Evolutionary conservation across 768 basidiomycete genomes (phyloP).

Genomic region (Hemileccinum rubropunctum): DNA sequence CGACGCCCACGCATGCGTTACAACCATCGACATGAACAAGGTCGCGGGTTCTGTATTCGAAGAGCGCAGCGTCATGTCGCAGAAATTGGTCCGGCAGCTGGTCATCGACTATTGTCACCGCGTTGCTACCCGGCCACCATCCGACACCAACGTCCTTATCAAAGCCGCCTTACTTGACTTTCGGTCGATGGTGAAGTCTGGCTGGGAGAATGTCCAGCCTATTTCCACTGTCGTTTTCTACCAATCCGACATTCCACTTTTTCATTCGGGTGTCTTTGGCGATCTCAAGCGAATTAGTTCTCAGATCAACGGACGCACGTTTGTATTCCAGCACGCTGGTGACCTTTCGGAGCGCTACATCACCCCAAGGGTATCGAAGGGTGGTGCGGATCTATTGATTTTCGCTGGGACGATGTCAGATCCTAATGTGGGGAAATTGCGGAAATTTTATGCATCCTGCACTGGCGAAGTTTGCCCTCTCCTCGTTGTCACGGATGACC

Average conservation of each 20-base stretch:
- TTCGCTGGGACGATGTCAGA: slow-evolving; percentile 15
- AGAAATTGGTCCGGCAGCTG: slow-evolving; percentile 18
- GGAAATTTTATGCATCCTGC: slow-evolving; percentile 15
- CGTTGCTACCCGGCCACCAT: slow-evolving; percentile 13
- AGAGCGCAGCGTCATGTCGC: slow-evolving; percentile 20
- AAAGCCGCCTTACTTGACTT: slow-evolving; percentile 27
- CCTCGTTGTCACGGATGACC: slow-evolving; percentile 17
- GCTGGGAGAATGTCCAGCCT: slow-evolving; percentile 23
- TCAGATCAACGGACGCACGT: slow-evolving; percentile 23
- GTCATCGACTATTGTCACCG: slow-evolving; percentile 19
- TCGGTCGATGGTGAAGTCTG: slow-evolving; percentile 24
- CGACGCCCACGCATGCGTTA: slow-evolving; percentile 42
- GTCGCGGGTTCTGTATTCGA: slow-evolving; percentile 15
- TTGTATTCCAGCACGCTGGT: slow-evolving; percentile 20
- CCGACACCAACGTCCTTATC: slow-evolving; percentile 20
- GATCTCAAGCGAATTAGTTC: slow-evolving; percentile 15
- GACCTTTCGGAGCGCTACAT: slow-evolving; percentile 15
- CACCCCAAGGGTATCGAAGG: slow-evolving; percentile 18
- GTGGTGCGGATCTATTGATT: slow-evolving; percentile 24
- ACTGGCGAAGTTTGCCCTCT: slow-evolving; percentile 26
- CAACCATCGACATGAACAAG: slow-evolving; percentile 27
- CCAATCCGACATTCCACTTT: slow-evolving; percentile 14
- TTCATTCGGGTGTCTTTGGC: slow-evolving; percentile 14
- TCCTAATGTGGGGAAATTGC: slow-evolving; percentile 8
- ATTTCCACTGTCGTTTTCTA: slow-evolving; percentile 18